Evolutionary conservation across 78 protist genomes (phyloP), one percentile per base, ranked within the genome.

Genomic region (Dictyostelium intermedium): DNA sequence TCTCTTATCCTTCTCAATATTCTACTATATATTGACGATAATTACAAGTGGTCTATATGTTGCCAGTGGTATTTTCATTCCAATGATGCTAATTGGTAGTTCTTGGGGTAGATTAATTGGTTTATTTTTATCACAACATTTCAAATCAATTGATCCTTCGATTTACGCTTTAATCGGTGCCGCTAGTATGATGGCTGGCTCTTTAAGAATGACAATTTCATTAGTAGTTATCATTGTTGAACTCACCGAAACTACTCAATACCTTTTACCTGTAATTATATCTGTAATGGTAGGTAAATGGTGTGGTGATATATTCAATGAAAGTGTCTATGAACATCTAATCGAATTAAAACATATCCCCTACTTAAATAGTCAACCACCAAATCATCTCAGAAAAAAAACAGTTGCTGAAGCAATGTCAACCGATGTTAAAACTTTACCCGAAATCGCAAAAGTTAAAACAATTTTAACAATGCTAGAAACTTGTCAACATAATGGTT

Each of bases 111-210:
- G 97, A 14, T 37, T 97, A 6, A 70, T 72, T 41, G 98, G 97
- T 37, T 30, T 61, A 1, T 32, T 93, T 5, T 5, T 84, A 16
- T 47, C 56, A 14, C n/a, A 27, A n/a, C 23, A 50, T 23, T 43
- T 74, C n/a, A 35, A 56, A 0, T 20, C 56, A 27, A 77, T 94
- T 2, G 93, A 93, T 85, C 47, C 96, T 2, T 97, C 97, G 2
- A 18, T 84, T 30, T 97, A 87, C 45, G 98, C 99, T 8, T 84
- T 97, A 41, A 85, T 98, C 41, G 99, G 99, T 7, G 91, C 97
- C 0, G 98, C 98, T 9, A 87, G 98, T 8, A 63, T 97, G 77
- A 96, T 98, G 84, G 97, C 95, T 77, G 99, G 99, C 3, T 95
- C 96, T 39, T 84, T 91, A 4, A 89, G 99, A 35, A 96, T 98